These are phyloP conservation scores for Xenosphaeropsis pyriputrescens DNA, from an alignment of 2,329 filamentous ascomycete species.

Conservation along the genomic window DNA sequence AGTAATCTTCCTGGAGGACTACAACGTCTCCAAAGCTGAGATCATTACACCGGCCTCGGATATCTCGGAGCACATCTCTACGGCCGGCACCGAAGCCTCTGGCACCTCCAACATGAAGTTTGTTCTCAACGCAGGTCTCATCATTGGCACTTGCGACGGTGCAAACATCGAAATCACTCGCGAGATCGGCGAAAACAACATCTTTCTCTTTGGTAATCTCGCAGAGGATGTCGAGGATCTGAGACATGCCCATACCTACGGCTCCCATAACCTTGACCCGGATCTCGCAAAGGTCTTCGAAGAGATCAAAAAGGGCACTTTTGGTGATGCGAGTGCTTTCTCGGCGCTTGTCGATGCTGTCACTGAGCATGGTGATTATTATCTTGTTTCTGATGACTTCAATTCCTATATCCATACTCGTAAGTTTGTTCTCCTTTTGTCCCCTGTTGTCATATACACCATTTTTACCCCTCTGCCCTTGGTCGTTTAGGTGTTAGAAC, in stretches of 20 bases:
- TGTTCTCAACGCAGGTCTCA: slow-evolving; percentile 88
- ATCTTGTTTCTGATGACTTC: slow-evolving; percentile 96
- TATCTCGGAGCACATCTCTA: slow-evolving; percentile 96
- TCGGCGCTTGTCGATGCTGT: slow-evolving; percentile 73
- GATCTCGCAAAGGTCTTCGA: slow-evolving; percentile 72
- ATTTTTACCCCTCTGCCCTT: no score
- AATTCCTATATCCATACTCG: slow-evolving; percentile 82
- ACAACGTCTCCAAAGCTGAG: slow-evolving; percentile 99
- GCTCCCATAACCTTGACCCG: slow-evolving; percentile 61
- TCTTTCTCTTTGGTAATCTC: slow-evolving; percentile 95
- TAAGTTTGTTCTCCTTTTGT: no score
- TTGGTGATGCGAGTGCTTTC: slow-evolving; percentile 70
- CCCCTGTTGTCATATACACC: no score
- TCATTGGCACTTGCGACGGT: slow-evolving; percentile 95
- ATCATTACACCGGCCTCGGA: slow-evolving; percentile 91
- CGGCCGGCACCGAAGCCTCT: slow-evolving; percentile 79
- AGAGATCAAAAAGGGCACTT: slow-evolving; percentile 63
- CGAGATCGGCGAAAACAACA: slow-evolving; percentile 91
- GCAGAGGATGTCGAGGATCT: slow-evolving; percentile 95
- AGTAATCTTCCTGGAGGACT: slow-evolving; percentile 94
- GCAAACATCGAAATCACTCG: slow-evolving; percentile 98
- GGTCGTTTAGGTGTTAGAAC: no score
- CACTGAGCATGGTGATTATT: slow-evolving; percentile 89
- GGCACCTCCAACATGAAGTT: slow-evolving; percentile 99
- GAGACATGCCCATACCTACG: slow-evolving; percentile 79